phyloP scores from a whole-genome alignment of 1,284 basidiomycete species.

The Malassezia dermatis region DNA sequence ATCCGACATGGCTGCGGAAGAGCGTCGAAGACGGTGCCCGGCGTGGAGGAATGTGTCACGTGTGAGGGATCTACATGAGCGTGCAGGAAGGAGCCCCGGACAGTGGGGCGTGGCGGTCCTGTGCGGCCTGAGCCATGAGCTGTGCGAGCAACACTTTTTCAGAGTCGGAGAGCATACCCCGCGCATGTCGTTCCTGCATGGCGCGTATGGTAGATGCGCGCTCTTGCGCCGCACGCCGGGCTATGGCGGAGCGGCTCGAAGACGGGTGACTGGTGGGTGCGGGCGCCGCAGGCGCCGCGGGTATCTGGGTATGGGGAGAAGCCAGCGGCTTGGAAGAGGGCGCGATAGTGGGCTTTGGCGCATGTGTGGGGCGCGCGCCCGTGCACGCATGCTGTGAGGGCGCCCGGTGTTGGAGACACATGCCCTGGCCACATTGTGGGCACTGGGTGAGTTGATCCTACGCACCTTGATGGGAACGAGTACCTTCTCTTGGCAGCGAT shows the following conservation, averaged over 20 bases:
- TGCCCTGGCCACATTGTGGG: background rate
- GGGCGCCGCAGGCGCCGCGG: background rate
- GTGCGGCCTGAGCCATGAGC: conserved; percentile 9
- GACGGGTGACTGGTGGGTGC: background rate
- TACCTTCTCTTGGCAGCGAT: background rate
- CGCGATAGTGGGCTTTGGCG: background rate
- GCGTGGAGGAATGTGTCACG: background rate
- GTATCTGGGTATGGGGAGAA: background rate
- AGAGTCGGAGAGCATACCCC: conserved; percentile 1
- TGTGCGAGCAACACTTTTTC: conserved; percentile 11
- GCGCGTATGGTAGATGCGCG: conserved; percentile 12
- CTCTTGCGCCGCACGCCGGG: conserved; percentile 7
- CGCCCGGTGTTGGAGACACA: conserved; percentile 7
- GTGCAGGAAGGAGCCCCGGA: background rate
- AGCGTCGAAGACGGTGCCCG: background rate
- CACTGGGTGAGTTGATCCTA: background rate
- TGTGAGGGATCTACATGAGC: background rate
- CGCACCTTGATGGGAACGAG: background rate
- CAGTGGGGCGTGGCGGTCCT: background rate
- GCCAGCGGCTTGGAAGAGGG: background rate
- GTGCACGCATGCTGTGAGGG: conserved; percentile 10
- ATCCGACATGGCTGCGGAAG: background rate
- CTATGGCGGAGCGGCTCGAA: background rate
- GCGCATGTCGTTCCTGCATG: conserved; percentile 10
- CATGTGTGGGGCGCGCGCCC: background rate